Percentiles rank a stretch among this genome's conserved stretches.
phyloP scores from a whole-genome alignment of 441 rosid genomes.

The Flueggea neowawraea region DNA sequence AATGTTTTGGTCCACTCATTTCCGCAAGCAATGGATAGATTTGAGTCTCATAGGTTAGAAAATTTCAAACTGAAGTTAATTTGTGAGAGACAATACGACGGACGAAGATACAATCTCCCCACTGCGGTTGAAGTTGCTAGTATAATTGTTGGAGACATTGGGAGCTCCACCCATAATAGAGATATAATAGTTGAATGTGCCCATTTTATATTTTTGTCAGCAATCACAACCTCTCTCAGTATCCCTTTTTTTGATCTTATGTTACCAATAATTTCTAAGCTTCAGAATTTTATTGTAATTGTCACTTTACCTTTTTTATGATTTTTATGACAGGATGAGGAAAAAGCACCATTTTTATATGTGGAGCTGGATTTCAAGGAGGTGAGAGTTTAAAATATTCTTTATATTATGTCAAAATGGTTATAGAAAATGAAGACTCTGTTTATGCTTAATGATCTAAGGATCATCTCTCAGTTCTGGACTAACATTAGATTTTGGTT shows the following conservation, averaged over 20 bases:
- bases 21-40: too few species aligned
- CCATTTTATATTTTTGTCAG: too few species aligned
- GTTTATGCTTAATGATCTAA: slow-evolving; percentile 3
- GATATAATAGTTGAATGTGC: too few species aligned
- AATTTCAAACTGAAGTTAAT: not conserved
- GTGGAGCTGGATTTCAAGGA: slow-evolving; percentile 97
- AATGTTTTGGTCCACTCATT: not conserved
- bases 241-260: too few species aligned
- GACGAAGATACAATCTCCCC: not conserved
- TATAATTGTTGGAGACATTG: too few species aligned
- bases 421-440: too few species aligned
- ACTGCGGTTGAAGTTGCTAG: not conserved
- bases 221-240: too few species aligned
- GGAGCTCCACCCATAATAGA: too few species aligned
- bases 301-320: slow-evolving; percentile 1
- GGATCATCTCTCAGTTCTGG: not conserved
- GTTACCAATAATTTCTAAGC: too few species aligned
- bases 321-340: slow-evolving; percentile 65
- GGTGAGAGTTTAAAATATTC: slow-evolving; percentile 37
- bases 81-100: not conserved
- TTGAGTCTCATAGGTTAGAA: not conserved
- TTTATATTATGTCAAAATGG: not conserved
- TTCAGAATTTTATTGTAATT: too few species aligned
- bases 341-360: slow-evolving; percentile 73
- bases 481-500: slow-evolving; percentile 7